Conservation (phyloP, 148 eudicot species). For the Talinum fruticosum region DNA sequence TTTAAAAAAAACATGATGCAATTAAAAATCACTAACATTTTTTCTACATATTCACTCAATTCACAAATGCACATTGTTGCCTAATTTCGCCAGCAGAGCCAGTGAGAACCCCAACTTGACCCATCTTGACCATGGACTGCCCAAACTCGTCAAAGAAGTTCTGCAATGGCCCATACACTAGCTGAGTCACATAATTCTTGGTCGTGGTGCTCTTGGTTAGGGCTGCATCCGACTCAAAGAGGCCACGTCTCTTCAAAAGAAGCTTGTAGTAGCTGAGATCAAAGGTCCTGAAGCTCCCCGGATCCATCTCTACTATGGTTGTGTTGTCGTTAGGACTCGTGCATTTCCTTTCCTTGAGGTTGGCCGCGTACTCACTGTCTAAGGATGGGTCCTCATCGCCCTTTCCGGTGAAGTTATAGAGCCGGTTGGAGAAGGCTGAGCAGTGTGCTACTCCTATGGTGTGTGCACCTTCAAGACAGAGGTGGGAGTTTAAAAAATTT, state of each 20-base stretch:
- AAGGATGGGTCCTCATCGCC: constrained; percentile 50
- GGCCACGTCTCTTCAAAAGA: constrained; percentile 62
- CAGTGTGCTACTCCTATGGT: constrained; percentile 63
- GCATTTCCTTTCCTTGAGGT: constrained; percentile 60
- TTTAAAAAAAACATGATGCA: neutral
- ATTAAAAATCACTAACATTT: neutral
- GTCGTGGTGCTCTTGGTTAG: constrained; percentile 45
- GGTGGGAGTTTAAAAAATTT: too few species aligned
- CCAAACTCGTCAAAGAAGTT: constrained; percentile 56
- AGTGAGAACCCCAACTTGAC: constrained; percentile 47
- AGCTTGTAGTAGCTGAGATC: constrained; percentile 64
- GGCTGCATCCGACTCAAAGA: constrained; percentile 73
- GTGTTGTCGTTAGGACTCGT: constrained; percentile 43
- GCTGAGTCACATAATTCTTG: constrained; percentile 27
- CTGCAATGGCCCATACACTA: constrained; percentile 45
- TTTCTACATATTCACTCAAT: constrained; percentile 5
- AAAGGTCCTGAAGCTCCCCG: constrained; percentile 71
- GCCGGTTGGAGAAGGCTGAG: constrained; percentile 40
- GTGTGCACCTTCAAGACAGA: constrained; percentile 43
- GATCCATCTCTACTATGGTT: constrained; percentile 76
- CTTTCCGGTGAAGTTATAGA: constrained; percentile 48
- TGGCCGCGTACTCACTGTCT: constrained; percentile 66
- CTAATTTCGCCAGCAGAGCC: constrained; percentile 67
- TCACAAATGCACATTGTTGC: constrained; percentile 64
- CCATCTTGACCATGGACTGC: constrained; percentile 70